Base-by-base conservation (phyloP, 148 eudicot genomes). In the Heliosperma pusillum region DNA sequence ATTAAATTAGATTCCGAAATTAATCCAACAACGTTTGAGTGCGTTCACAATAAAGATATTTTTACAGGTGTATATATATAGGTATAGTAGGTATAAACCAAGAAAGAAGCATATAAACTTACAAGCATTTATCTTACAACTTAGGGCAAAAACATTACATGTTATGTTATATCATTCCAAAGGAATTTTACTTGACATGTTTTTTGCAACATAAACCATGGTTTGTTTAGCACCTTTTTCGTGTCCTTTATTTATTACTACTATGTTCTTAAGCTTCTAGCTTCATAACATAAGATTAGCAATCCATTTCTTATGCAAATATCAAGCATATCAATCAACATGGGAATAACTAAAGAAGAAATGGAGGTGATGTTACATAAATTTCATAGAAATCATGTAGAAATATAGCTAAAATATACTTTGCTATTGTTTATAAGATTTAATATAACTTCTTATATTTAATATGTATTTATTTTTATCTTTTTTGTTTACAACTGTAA, bases 121-220 rank as follows among this genome's bases (percentile, higher is more conserved):
- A 50, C 55, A 50, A 50, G 55, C 55, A 20, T 66, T 58, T 50
- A 2, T 47, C 1, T 65, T 53, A 26, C 77, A 78, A 24, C 52
- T 66, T 55, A 72, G 50, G 16, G 57, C 30, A 27, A 60, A 63
- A 45, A 66, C 83, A 71, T 57, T 57, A 9, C 83, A 80, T 80
- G 73, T 66, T 76, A 42, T 66, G 55, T 36, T 6, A 59, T 25
- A 30, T 33, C 36, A 50, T 50, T 50, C 55, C 55, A 50, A 27
- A 71, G 53, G 62, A 76, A 75, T 21, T 26, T 71, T 76, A 20
- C 56, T 30, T 71, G 66, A 71, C 73, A 71, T 72, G 61, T 75
- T 71, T 74, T 70, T 50, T 20, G 70, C 21, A 36, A 25, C 59
- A 65, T 69, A 66, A 19, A 5, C n/a, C 25, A 10, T 73, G 61